Evolutionary conservation across 169 alveolate species (phyloP).

Genomic region (Eimeria maxima): DNA sequence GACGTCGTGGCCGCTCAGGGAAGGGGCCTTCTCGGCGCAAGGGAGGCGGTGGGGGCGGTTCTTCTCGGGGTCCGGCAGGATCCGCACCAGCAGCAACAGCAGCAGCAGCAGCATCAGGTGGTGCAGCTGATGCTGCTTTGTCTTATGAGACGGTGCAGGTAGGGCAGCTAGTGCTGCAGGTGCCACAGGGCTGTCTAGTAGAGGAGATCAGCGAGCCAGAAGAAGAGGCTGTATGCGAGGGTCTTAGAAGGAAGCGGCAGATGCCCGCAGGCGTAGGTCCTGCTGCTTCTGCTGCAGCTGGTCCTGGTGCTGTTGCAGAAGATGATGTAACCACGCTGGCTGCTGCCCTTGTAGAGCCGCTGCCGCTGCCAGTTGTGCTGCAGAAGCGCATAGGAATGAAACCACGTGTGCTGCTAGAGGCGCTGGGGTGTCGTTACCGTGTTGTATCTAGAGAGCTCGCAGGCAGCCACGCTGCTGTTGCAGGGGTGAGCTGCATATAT

Average conservation of each 20-base stretch:
- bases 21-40: slow-evolving; percentile 19
- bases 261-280: slow-evolving; percentile 7
- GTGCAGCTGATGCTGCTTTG: slow-evolving; percentile 36
- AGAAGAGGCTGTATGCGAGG: not conserved
- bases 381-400: slow-evolving; percentile 48
- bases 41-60: slow-evolving; percentile 22
- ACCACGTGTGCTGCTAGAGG: slow-evolving; percentile 54
- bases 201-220: not conserved
- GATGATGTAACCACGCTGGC: slow-evolving; percentile 1
- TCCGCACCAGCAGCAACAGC: slow-evolving; percentile 16
- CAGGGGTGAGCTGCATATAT: slow-evolving; percentile 49
- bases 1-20: slow-evolving; percentile 53
- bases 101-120: slow-evolving; percentile 8
- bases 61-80: not conserved
- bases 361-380: slow-evolving; percentile 32
- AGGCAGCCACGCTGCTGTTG: slow-evolving; percentile 54
- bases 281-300: not conserved
- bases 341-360: slow-evolving; percentile 26
- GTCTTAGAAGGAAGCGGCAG: not conserved
- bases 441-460: slow-evolving; percentile 31
- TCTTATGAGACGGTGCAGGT: slow-evolving; percentile 59
- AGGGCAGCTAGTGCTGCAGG: slow-evolving; percentile 58
- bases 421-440: slow-evolving; percentile 38
- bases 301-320: not conserved
- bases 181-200: slow-evolving; percentile 59